Conservation (phyloP, 192 early-diverging fungal species). For the Gigaspora rosea region DNA sequence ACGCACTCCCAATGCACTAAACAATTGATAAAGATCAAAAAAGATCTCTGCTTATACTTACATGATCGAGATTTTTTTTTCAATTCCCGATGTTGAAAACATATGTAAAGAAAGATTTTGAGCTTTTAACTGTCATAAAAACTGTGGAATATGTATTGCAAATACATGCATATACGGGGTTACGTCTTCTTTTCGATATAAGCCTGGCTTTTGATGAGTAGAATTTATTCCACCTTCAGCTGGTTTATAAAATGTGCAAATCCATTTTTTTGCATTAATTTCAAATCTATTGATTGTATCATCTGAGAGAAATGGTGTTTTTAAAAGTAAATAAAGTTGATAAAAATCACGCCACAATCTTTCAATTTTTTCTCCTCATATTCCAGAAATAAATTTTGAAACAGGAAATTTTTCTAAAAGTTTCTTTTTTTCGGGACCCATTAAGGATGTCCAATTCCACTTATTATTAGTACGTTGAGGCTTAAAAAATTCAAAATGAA, state of each 20-base stretch:
- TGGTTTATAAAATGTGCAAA: background rate
- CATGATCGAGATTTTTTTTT: conserved; percentile 6
- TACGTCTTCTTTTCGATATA: conserved; percentile 1
- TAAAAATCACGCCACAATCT: background rate
- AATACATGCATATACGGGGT: background rate
- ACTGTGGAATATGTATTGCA: background rate
- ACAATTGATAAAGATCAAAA: too few relatives aligned
- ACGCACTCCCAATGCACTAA: too few relatives aligned
- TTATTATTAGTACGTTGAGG: background rate
- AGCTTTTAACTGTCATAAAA: background rate
- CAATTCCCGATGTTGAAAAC: background rate
- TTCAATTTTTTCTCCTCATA: background rate
- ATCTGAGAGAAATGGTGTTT: background rate
- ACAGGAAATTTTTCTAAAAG: background rate
- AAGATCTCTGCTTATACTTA: too few relatives aligned
- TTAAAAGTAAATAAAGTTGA: background rate
- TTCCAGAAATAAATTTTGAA: background rate
- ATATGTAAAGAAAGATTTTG: background rate
- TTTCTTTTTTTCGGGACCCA: background rate
- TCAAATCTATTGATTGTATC: background rate
- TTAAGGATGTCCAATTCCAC: background rate
- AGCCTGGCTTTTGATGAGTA: background rate
- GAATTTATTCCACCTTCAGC: background rate
- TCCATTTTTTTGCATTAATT: conserved; percentile 1
- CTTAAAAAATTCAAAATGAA: background rate